Base-by-base conservation (phyloP, 1,284 basidiomycete species). In the Porogramme epimiltina region DNA sequence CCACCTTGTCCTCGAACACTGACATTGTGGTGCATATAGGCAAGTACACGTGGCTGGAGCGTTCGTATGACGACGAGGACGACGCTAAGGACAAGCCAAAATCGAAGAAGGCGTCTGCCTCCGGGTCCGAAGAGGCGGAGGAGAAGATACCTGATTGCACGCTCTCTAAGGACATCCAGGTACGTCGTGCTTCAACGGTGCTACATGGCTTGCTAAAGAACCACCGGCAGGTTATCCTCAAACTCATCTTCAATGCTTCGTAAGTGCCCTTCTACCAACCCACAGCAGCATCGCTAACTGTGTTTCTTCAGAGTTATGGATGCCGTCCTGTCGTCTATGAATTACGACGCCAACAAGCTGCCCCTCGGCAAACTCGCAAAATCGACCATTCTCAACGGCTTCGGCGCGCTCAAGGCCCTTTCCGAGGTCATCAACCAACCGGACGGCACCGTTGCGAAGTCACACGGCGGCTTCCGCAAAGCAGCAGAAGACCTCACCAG, bases 301-400 rank as follows among this genome's bases (percentile, higher is more conserved):
- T 23, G 25, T 28, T 18, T 26, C 18, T 39, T 1, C 45, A 84
- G 80, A 24, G 64, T 84, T 55, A 80, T 85, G 42, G 74, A 82
- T 43, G 80, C 79, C 0, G 74, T 77, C 20, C 65, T 87, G 60
- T 79, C 79, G n/a, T 78, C 80, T 3, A 82, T 87, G 81, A 85
- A 86, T 61, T 87, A 87, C 59, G 84, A 87, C 61, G 83, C 82
- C 3, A 81, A 81, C 59, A 87, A 87, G 62, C 72, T 87, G 20
- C 85, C 85, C 15, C 76, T 87, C 10, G 84, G 81, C 41, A 84
- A 81, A 70, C 73, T 80, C 33, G 75, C 77, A 4, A 83, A 82
- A 62, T 69, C 73, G 5, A 83, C 81, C 1, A 80, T 85, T 56
- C 65, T 82, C 38, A 77, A 71, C 47, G 82, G 82, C 3, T 86